Conservation (phyloP, 2,329 filamentous ascomycete species). For the Colletotrichum theobromicola region DNA sequence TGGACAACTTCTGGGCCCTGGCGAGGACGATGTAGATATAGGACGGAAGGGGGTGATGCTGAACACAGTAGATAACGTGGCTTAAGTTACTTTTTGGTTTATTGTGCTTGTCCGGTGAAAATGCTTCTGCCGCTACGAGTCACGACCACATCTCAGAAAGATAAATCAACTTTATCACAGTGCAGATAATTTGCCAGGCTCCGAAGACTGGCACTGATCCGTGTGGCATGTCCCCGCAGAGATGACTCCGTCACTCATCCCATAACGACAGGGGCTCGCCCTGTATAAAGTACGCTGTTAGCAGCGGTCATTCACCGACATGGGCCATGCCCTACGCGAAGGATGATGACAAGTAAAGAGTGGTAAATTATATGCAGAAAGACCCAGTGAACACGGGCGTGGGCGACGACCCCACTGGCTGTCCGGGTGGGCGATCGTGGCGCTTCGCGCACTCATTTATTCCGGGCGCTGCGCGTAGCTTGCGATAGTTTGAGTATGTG, state of each 20-base stretch:
- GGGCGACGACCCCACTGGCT: too few species aligned
- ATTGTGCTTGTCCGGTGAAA: too few species aligned
- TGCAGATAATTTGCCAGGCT: background rate
- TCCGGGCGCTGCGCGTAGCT: too few species aligned
- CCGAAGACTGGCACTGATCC: background rate
- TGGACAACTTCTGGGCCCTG: constrained; percentile 94
- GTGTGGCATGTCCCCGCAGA: background rate
- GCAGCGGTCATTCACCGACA: background rate
- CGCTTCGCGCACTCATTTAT: too few species aligned
- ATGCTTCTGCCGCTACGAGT: too few species aligned
- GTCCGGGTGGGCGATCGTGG: too few species aligned
- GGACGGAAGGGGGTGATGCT: background rate
- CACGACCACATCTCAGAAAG: background rate
- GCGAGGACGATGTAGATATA: constrained; percentile 65
- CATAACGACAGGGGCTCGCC: background rate
- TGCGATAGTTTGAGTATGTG: background rate
- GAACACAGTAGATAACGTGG: too few species aligned
- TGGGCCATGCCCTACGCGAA: background rate
- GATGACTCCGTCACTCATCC: background rate
- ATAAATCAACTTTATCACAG: background rate
- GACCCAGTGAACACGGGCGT: too few species aligned
- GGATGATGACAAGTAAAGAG: too few species aligned
- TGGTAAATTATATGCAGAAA: too few species aligned
- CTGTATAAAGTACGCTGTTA: background rate
- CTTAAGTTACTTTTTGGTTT: too few species aligned